Evolutionary conservation across 1,139 yeast species (phyloP).

Genomic region (Suhomyces bribrorum): DNA sequence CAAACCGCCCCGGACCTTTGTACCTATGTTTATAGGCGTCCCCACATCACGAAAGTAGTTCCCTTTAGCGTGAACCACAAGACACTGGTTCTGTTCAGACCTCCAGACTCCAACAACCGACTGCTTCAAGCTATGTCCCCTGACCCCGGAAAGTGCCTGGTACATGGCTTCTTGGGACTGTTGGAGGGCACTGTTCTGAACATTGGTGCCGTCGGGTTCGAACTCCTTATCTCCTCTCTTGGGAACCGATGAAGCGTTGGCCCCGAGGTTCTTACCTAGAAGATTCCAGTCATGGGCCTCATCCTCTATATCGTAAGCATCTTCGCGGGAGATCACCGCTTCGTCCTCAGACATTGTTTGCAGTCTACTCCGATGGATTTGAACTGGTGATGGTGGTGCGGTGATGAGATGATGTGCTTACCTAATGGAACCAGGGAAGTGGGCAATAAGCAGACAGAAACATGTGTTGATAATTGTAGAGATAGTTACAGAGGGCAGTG

Average conservation of each 20-base stretch:
- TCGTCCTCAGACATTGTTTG: slow-evolving; percentile 14
- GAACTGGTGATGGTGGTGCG: background rate
- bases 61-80: slow-evolving; percentile 66
- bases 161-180: slow-evolving; percentile 74
- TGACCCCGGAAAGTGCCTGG: slow-evolving; percentile 56
- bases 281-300: slow-evolving; percentile 71
- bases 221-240: slow-evolving; percentile 80
- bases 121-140: slow-evolving; percentile 60
- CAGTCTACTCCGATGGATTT: background rate
- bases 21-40: slow-evolving; percentile 32
- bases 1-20: slow-evolving; percentile 26
- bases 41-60: slow-evolving; percentile 78
- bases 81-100: slow-evolving; percentile 39
- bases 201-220: slow-evolving; percentile 76
- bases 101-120: slow-evolving; percentile 50
- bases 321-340: slow-evolving; percentile 11
- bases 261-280: slow-evolving; percentile 23
- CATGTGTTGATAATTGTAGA: too few relatives aligned
- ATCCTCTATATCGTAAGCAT: slow-evolving; percentile 43
- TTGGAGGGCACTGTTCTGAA: slow-evolving; percentile 54
- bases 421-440: too few relatives aligned
- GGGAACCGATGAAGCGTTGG: slow-evolving; percentile 18
- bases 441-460: too few relatives aligned
- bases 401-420: slow-evolving; percentile 3
- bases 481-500: too few relatives aligned